Evolutionary conservation across 805 yeast genomes (phyloP), one percentile per base, ranked within the genome.

Genomic region (Dipodascopsis uninucleata): DNA sequence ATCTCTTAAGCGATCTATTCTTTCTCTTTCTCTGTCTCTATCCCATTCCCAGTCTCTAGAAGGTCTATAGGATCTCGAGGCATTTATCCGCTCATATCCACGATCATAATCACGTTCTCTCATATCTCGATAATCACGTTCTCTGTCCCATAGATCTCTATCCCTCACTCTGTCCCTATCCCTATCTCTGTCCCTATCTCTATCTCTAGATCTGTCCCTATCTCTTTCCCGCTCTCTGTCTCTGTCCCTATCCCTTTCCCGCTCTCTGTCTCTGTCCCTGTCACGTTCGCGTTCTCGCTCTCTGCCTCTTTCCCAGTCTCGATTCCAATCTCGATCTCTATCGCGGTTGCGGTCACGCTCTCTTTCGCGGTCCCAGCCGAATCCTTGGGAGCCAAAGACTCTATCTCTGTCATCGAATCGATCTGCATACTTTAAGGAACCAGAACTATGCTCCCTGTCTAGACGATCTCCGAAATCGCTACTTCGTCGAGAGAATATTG

Each of bases 51-150:
- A 21, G 9, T 43, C 31, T n/a, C 34, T 43, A 26, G 26, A 25
- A 4, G 16, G 24, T 8, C 12, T 20, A 8, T 17, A 32, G 39
- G 5, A 23, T 24, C 37, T 41, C 35, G 14, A 36, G 36, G 14
- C 43, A 36, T 4, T 44, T 34, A 23, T 47, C 17, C 48, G 31
- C 16, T 44, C 48, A 32, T 28, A 18, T n/a, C 28, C 36, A 21
- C 41, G 31, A 14, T 36, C 39, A 3, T 22, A 22, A 12, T 37
- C 49, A 20, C 49, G 39, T 28, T 47, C 50, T 23, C 48, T 43
- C n/a, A n/a, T n/a, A 4, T 44, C 48, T 21, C 48, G 43, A 12
- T 24, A 14, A 3, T 23, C 31, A 7, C 43, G 45, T 4, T 37
- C 45, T 23, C 45, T 26, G 28, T 45, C 49, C 16, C 47, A 31